Evolutionary conservation across 352 stramenopile species (phyloP).

Genomic region (Detonula confervacea): DNA sequence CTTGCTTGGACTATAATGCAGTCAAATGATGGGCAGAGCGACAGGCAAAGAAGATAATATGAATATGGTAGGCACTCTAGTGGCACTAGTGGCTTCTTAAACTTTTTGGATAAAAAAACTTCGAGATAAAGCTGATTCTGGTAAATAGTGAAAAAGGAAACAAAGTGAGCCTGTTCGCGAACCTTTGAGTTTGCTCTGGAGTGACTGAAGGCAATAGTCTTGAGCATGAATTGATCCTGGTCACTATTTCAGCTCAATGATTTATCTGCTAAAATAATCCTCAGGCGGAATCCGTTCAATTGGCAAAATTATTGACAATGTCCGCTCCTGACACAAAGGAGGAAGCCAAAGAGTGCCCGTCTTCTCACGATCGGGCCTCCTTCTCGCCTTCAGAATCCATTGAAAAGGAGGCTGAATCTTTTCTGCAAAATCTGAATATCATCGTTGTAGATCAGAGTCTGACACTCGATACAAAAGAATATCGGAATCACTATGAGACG

Average conservation of each 20-base stretch:
- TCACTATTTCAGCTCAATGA: too few relatives aligned
- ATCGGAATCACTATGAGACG: conserved; percentile 40
- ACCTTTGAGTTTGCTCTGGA: too few relatives aligned
- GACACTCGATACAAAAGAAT: conserved; percentile 42
- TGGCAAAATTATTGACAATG: conserved; percentile 1
- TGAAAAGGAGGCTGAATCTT: conserved; percentile 35
- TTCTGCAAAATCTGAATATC: conserved; percentile 33
- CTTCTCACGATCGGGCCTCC: conserved; percentile 2
- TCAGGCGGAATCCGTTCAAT: neutral
- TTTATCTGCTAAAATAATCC: neutral
- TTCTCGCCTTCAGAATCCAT: conserved; percentile 25
- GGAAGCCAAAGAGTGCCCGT: conserved; percentile 19
- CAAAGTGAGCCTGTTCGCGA: too few relatives aligned
- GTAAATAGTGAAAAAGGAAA: too few relatives aligned
- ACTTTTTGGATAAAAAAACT: too few relatives aligned
- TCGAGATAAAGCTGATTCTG: too few relatives aligned
- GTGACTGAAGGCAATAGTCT: too few relatives aligned
- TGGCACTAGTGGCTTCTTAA: too few relatives aligned
- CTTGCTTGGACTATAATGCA: neutral
- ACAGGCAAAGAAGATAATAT: too few relatives aligned
- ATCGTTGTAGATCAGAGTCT: conserved; percentile 23
- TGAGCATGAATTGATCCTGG: too few relatives aligned
- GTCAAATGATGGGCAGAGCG: too few relatives aligned
- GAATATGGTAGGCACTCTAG: too few relatives aligned
- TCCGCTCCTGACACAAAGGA: neutral